Evolutionary conservation across 306 rosid genomes (phyloP), one percentile per base, ranked within the genome.

Genomic region (Sicyos baderoa): DNA sequence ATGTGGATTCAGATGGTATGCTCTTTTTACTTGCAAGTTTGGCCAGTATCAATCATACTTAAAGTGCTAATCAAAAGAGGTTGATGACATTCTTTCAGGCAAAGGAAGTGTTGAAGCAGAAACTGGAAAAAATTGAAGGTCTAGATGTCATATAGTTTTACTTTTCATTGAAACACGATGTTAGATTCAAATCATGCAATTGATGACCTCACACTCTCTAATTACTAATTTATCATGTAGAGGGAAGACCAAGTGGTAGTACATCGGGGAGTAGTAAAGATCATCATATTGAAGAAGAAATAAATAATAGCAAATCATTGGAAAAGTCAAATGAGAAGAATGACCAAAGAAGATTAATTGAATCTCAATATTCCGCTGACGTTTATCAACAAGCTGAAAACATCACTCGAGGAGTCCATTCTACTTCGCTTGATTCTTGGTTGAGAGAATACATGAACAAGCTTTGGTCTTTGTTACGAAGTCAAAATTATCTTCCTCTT

Each of bases 1-100:
- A 58, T 73, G 21, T 90, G 96, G 97, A 81, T 88, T 17, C 70
- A 73, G 71, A 86, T 88, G 99, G 99, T 84, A 79, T 51, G 49
- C 48, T 6, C 23, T 70, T 72, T 60, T 23, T 64, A 57, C 70
- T 47, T 4, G 70, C 17, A 44, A 19, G 19, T 45, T 47, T 66
- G 13, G 42, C 21, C 12, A 47, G 40, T 47, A 2, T 64, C 44
- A 44, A 66, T 66, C 19, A 70, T 21, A 70, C 17, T 25, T 66
- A 32, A 54, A 51, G 25, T 37, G 9, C 21, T 69, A 10, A 54
- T 68, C 32, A 19, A 56, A 57, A 57, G 67, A 42, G n/a, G 9
- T 72, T 19, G 60, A n/a, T 50, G 32, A 60, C 22, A 42, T 63
- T 78, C 69, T 77, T 74, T 61, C 88, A 94, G 99, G 99, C 95